Evolutionary conservation across 768 basidiomycete species (phyloP).

Genomic region (Candolleomyces efflorescens): DNA sequence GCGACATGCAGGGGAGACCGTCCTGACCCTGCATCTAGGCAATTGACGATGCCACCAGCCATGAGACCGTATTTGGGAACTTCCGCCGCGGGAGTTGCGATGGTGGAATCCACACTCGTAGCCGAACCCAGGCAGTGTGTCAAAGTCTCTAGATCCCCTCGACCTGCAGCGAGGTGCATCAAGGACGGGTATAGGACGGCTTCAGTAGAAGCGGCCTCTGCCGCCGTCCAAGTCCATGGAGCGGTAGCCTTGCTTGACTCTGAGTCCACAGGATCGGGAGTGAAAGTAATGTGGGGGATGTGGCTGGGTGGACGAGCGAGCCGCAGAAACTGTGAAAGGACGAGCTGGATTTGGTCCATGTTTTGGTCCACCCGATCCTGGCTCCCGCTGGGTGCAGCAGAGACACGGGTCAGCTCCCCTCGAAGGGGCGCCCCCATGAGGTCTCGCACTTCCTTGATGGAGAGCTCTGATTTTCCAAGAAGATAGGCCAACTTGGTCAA

Average conservation of each 20-base stretch:
- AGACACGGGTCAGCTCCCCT: constrained; percentile 74
- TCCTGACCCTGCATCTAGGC: constrained; percentile 64
- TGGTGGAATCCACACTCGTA: constrained; percentile 18
- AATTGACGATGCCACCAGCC: constrained; percentile 70
- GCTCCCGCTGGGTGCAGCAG: constrained; percentile 39
- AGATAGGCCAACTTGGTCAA: constrained; percentile 88
- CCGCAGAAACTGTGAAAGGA: constrained; percentile 67
- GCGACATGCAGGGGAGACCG: constrained; percentile 79
- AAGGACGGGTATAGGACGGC: constrained; percentile 71
- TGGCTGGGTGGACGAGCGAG: constrained; percentile 40
- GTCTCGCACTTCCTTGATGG: constrained; percentile 60
- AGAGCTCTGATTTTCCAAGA: constrained; percentile 79
- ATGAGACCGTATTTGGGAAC: constrained; percentile 34
- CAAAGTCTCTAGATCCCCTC: constrained; percentile 61
- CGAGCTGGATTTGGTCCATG: constrained; percentile 56
- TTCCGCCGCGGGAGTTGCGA: constrained; percentile 19
- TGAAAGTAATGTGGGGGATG: constrained; percentile 32
- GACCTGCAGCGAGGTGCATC: constrained; percentile 73
- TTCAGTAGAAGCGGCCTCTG: constrained; percentile 68
- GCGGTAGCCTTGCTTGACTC: constrained; percentile 34
- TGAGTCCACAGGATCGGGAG: constrained; percentile 28
- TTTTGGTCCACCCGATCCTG: constrained; percentile 36
- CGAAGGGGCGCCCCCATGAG: constrained; percentile 78
- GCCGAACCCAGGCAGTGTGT: constrained; percentile 50
- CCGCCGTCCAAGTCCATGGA: constrained; percentile 75